phyloP scores from a whole-genome alignment of 257 asterid genomes.

The Ajuga chamaepitys region DNA sequence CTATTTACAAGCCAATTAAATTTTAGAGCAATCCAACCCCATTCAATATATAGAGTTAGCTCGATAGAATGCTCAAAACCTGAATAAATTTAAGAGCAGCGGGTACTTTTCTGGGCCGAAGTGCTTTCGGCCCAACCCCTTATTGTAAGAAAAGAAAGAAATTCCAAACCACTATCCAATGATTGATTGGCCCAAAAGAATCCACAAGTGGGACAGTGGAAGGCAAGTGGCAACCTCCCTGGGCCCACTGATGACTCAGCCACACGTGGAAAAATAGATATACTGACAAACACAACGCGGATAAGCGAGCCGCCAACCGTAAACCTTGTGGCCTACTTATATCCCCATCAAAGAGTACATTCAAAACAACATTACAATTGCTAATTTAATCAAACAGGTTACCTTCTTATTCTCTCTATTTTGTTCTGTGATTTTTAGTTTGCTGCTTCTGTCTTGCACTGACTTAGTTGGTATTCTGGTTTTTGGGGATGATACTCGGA shows the following conservation, averaged over 20 bases:
- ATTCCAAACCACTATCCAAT: neutral
- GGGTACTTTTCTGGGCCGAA: too few relatives aligned
- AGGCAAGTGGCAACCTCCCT: neutral
- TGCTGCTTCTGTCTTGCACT: neutral
- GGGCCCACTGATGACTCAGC: too few relatives aligned
- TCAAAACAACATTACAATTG: neutral
- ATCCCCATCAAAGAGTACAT: neutral
- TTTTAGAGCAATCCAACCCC: too few relatives aligned
- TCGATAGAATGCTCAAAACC: too few relatives aligned
- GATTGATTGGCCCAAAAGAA: neutral
- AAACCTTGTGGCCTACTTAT: neutral
- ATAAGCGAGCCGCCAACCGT: neutral
- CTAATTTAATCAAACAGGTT: neutral
- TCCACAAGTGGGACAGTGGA: neutral
- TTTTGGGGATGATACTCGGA: neutral
- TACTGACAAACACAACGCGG: neutral
- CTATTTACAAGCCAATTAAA: too few relatives aligned
- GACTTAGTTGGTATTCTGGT: neutral
- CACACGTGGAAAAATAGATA: neutral
- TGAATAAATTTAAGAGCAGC: too few relatives aligned
- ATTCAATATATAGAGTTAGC: too few relatives aligned
- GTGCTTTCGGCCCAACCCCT: too few relatives aligned
- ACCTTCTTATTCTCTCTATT: neutral
- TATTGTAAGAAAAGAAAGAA: too few relatives aligned
- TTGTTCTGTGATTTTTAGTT: neutral